Base-by-base conservation (phyloP, 2,329 filamentous ascomycete species). In the Exophiala mesophila region DNA sequence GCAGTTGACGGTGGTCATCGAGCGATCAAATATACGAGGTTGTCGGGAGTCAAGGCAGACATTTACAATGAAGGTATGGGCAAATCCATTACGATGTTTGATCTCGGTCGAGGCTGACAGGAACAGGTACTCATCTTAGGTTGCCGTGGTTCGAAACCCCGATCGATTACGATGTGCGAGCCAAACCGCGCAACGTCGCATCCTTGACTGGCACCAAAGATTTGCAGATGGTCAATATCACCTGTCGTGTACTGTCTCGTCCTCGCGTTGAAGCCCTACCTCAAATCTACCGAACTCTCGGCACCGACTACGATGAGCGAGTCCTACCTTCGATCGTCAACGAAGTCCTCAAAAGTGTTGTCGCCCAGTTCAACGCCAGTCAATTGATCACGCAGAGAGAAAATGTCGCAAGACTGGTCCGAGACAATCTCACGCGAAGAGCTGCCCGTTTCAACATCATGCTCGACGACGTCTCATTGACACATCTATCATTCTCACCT, bases 341-440 rank as follows among this genome's bases (percentile, higher is more conserved):
- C 62, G 92, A 98, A 73, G 92, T 98, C 29, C 70, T 98, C 60
- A 98, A 98, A 82, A 94, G 88, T 60, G 92, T 98, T 18, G 92
- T 98, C 32, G 92, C 92, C 19, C 92, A 98, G 69, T 98, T 98
- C 78, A 97, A 98, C 59, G 92, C 92, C 55, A 92, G 85, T 61
- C 92, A 98, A 72, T 74, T 98, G 64, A 98, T 98, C 68, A 98
- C 92, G 18, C 92, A 98, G 77, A 84, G 92, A 80, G 92, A 98
- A 73, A 96, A 88, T 66, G 92, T 98, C 44, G 88, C 87, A 44
- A 79, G 78, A 62, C 74, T 98, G 47, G 92, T 98, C 46, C 79
- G 92, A 55, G 92, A 98, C 57, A 96, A 96, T 69, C 72, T 98
- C 51, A 84, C 92, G 26, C 80, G 84, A 66, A 80, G 92, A 67